Evolutionary conservation across 202 grass and related monocot species (phyloP).

Genomic region (Hordeum pubiflorum): DNA sequence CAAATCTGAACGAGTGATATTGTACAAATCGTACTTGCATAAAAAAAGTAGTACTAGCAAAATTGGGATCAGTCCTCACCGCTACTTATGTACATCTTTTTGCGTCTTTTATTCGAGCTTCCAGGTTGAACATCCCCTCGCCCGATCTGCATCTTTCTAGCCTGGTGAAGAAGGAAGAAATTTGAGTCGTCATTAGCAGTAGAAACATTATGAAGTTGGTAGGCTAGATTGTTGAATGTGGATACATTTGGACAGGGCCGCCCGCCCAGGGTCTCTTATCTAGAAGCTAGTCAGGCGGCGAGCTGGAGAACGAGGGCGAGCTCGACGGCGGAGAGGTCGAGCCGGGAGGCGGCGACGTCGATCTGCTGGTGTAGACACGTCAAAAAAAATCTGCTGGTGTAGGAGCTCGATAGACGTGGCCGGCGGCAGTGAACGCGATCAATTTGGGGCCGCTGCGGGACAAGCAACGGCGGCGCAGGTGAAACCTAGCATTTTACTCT

Average conservation of each 20-base stretch:
- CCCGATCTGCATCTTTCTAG: background rate
- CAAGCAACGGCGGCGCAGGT: too few relatives aligned
- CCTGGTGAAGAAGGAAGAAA: background rate
- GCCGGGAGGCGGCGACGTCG: too few relatives aligned
- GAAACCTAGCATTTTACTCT: too few relatives aligned
- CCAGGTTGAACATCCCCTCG: background rate
- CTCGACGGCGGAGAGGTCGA: too few relatives aligned
- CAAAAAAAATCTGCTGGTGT: too few relatives aligned
- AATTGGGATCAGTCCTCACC: background rate
- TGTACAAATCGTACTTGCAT: background rate
- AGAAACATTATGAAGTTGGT: background rate
- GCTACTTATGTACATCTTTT: background rate
- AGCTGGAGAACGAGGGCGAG: too few relatives aligned
- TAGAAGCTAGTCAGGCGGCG: too few relatives aligned
- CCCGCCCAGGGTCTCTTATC: too few relatives aligned
- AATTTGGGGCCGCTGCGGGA: too few relatives aligned
- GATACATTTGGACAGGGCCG: background rate
- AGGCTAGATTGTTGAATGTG: background rate
- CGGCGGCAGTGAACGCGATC: too few relatives aligned
- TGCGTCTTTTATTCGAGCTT: background rate
- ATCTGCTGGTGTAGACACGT: too few relatives aligned
- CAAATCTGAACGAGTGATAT: background rate
- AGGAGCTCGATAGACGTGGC: too few relatives aligned
- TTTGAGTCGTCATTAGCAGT: background rate
- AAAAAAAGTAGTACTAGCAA: background rate